phyloP scores from a whole-genome alignment of 768 basidiomycete species.

The Amyloporia xantha region DNA sequence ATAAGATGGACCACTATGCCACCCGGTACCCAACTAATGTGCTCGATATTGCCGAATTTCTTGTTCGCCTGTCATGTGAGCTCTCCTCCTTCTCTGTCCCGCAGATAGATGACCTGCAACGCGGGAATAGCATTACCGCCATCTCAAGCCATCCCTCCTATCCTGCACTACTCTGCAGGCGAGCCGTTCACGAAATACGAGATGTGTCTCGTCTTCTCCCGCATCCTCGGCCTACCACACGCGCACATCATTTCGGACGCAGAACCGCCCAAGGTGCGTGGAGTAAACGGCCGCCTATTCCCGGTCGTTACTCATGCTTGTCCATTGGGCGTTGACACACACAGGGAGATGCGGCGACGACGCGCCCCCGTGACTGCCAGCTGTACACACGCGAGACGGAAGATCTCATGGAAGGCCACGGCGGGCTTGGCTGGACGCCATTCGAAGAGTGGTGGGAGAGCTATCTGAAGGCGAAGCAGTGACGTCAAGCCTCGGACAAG shows the following conservation, averaged over 20 bases:
- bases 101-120: slow-evolving; percentile 18
- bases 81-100: no score
- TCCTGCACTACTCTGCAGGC: slow-evolving; percentile 80
- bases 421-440: slow-evolving; percentile 52
- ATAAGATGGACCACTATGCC: slow-evolving; percentile 96
- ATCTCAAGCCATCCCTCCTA: slow-evolving; percentile 45
- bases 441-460: slow-evolving; percentile 86
- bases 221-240: slow-evolving; percentile 63
- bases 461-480: slow-evolving; percentile 30
- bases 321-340: neutral
- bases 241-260: slow-evolving; percentile 70
- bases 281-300: no score
- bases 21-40: slow-evolving; percentile 91
- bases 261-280: slow-evolving; percentile 49
- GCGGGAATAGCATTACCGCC: slow-evolving; percentile 27
- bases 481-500: no score
- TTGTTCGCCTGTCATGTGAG: slow-evolving; percentile 69
- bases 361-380: slow-evolving; percentile 75
- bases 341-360: slow-evolving; percentile 49
- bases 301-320: no score
- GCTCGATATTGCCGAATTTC: slow-evolving; percentile 77
- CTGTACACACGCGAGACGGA: slow-evolving; percentile 75
- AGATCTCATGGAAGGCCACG: slow-evolving; percentile 37
- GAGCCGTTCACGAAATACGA: slow-evolving; percentile 91
- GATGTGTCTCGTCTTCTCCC: slow-evolving; percentile 77